Base-by-base conservation (phyloP, 306 rosid species). In the Abrus pulchellus region DNA sequence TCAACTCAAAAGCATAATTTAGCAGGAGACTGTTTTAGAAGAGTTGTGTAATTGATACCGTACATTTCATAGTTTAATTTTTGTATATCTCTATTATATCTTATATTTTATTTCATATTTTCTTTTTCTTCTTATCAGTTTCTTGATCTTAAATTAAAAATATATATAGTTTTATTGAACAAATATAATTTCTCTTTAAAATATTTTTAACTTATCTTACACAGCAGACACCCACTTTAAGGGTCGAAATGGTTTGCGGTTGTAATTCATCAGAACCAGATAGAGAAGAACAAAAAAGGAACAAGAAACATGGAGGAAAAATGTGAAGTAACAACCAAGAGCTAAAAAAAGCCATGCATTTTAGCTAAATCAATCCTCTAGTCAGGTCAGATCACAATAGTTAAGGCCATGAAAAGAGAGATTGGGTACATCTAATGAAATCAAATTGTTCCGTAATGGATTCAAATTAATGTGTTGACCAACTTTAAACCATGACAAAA, bases 381-480 rank as follows among this genome's bases (percentile, higher is more conserved):
- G 69, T 67, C 47, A 61, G 43, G 55, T 44, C 66, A 74, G 49
- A 71, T 38, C n/a, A 62, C 14, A 32, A 54, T 63, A 40, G 76
- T 48, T 79, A 74, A 73, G 75, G 72, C 33, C 0, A 9, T 3
- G 41, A 55, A 72, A 59, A 68, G 66, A 38, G 73, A 56, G 30
- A 79, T 68, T 38, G 53, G 14, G 72, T 79, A 10, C 80, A 64
- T 79, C 3, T 61, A 74, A 75, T 72, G 66, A 65, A 60, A 83
- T 75, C 49, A 86, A 76, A 50, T 41, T 71, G 85, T 83, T 76
- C 65, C 85, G 72, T 76, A 73, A 78, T 72, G 82, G 77, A 70
- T 53, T 84, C 70, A 78, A 68, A 77, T 69, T 79, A 76, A 40
- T 56, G 75, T 76, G 83, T 76, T 87, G 90, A 87, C 79, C 48